phyloP scores from a whole-genome alignment of 1,284 basidiomycete species.

The Trametes versicolor region DNA sequence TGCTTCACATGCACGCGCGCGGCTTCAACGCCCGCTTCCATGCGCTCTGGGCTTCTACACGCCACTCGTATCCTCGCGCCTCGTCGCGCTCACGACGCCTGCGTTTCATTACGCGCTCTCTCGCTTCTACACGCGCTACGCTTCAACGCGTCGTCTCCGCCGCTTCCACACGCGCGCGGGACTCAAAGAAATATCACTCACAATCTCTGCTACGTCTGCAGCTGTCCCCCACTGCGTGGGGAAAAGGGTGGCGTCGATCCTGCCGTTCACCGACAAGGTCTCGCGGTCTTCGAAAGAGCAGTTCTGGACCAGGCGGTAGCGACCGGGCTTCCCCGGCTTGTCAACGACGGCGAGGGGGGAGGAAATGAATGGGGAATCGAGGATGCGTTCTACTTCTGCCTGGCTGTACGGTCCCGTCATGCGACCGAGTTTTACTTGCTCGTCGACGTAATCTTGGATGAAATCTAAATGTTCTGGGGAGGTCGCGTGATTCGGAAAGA shows the following conservation, averaged over 20 bases:
- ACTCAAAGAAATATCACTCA: conserved; percentile 31
- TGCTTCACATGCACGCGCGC: too few species aligned
- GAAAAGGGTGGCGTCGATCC: conserved; percentile 43
- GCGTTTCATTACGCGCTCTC: too few species aligned
- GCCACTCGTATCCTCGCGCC: too few species aligned
- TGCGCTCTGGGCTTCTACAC: too few species aligned
- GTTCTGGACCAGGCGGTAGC: conserved; percentile 26
- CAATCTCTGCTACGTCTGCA: conserved; percentile 37
- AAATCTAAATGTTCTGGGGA: conserved; percentile 26
- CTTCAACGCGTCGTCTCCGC: too few species aligned
- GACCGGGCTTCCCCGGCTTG: conserved; percentile 12
- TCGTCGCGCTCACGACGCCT: too few species aligned
- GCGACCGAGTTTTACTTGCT: conserved; percentile 38
- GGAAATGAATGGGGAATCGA: conserved; percentile 37
- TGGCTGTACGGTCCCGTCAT: conserved; percentile 48
- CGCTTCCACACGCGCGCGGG: background rate
- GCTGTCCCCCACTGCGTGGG: conserved; percentile 45
- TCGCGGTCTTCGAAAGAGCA: conserved; percentile 24
- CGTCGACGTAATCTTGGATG: conserved; percentile 42
- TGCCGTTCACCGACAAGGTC: conserved; percentile 42
- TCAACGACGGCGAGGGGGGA: conserved; percentile 38
- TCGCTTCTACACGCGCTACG: background rate
- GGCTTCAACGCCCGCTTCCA: too few species aligned
- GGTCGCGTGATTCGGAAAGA: conserved; percentile 43
- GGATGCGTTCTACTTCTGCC: conserved; percentile 39